Base-by-base conservation (phyloP, 352 stramenopile genomes). In the Globisporangium iwayamae region DNA sequence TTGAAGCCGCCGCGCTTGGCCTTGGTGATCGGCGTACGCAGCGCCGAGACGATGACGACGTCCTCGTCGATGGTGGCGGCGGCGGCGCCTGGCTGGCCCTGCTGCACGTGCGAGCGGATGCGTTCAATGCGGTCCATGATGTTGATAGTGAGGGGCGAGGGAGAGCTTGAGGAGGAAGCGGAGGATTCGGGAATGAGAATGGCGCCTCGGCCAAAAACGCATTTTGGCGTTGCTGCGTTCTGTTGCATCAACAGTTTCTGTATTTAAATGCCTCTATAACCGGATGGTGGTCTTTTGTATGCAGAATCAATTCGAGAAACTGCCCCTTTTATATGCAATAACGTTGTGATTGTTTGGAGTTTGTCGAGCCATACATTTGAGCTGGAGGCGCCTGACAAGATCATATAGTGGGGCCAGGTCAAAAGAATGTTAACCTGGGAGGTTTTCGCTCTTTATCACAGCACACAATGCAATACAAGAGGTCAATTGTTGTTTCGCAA, bases 1-100 rank as follows among this genome's bases (percentile, higher is more conserved):
- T 96, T 97, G 72, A 98, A 97, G 22, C 80, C 87, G 32, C 91
- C 91, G 56, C 87, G 81, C 65, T 88, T 85, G 61, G 84, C 85
- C 70, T 94, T 95, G 62, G 85, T 89, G 69, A 96, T 94, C 45
- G 89, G 82, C 65, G 89, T 97, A 67, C 89, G 87, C 20, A 89
- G 67, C 16, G 88, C 86, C 54, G 85, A 88, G 56, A 97, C 85
- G 57, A 96, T 78, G 25, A 97, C 86, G 47, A 95, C 84, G 61
- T 94, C 86, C 28, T 93, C 81, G n/a, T 91, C 78, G 25, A 72
- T 65, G 2, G 56, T 64, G 9, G 65, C 32, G 1, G 68, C 28
- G 0, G 68, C 60, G 0, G 67, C 63, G 34, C 50, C 59, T 13
- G 74, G 50, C 14, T 62, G 60, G 60, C 70, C 67, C 36, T 67